Evolutionary conservation across 148 eudicot genomes (phyloP), one percentile per base, ranked within the genome.

Genomic region (Rhododendron griersonianum): DNA sequence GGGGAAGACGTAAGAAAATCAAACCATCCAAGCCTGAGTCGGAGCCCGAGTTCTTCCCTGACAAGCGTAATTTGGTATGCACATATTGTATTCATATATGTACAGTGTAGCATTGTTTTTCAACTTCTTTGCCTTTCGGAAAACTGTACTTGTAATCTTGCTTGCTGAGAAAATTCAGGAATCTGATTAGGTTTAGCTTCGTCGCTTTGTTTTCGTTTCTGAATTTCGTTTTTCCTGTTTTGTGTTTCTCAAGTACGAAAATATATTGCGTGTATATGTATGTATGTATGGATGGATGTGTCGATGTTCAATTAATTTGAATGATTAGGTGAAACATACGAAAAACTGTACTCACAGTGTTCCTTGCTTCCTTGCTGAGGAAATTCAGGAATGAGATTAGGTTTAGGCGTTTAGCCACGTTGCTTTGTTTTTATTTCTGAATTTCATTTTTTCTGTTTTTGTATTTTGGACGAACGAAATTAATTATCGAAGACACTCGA

Each of bases 51-150:
- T 96, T 85, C 89, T 96, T 96, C 76, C 85, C 87, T 4, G 98
- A 96, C 44, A 86, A 90, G 92, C 96, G 98, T 30, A 94, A 95
- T 91, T 86, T 96, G 98, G 98, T 96, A 91, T 35, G 53, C 67
- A 5, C 13, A 23, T 39, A 55, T 16, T 39, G 4, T 78, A 45
- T 14, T 59, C 41, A 39, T 39, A 39, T 39, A 39, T 81, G 9
- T 3, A 30, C 28, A 55, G 14, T 11, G 9, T 7, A 44, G 35
- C 41, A 23, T 10, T 13, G 55, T 50, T 10, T 23, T 8, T 28
- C 5, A 3, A 7, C 15, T 8, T 73, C 30, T 33, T 10, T 77
- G 25, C 80, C n/a, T 16, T 14, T 11, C 41, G 47, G 5, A 57
- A 23, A 57, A 5, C 10, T 21, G 18, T 41, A 10, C 39, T 39